Evolutionary conservation across 2,329 filamentous ascomycete species (phyloP).

Genomic region (Podosphaera xanthii): DNA sequence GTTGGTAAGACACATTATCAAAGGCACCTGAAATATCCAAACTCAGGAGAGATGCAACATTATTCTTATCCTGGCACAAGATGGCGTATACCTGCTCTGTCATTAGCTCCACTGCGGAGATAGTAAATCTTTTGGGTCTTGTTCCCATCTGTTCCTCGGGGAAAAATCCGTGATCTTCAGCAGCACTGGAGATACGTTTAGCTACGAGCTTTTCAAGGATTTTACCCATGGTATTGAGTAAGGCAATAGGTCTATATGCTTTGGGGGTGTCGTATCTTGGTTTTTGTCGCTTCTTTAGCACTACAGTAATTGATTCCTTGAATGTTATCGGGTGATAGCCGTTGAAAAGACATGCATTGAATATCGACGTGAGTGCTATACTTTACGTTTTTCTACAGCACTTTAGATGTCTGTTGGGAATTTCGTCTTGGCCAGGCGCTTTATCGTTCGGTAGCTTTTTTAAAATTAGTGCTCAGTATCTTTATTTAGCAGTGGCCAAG

Average conservation of each 20-base stretch:
- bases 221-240: not conserved
- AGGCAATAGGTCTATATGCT: not conserved
- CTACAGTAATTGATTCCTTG: not conserved
- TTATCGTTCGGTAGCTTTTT: not conserved
- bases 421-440: not conserved
- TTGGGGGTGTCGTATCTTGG: not conserved
- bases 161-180: not conserved
- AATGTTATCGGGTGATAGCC: not conserved
- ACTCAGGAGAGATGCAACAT: not conserved
- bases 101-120: not conserved
- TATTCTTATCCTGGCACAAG: not conserved
- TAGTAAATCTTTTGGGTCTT: not conserved
- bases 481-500: not conserved
- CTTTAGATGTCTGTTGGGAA: not conserved
- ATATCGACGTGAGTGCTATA: not conserved
- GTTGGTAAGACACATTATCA: not conserved
- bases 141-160: not conserved
- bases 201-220: not conserved
- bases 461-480: not conserved
- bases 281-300: not conserved
- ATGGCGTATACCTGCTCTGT: not conserved
- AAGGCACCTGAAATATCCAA: not conserved
- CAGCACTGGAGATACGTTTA: not conserved
- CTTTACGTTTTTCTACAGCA: not conserved
- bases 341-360: not conserved